Evolutionary conservation across 192 early-diverging fungal genomes (phyloP).

Genomic region (Backusella mclennaniae): DNA sequence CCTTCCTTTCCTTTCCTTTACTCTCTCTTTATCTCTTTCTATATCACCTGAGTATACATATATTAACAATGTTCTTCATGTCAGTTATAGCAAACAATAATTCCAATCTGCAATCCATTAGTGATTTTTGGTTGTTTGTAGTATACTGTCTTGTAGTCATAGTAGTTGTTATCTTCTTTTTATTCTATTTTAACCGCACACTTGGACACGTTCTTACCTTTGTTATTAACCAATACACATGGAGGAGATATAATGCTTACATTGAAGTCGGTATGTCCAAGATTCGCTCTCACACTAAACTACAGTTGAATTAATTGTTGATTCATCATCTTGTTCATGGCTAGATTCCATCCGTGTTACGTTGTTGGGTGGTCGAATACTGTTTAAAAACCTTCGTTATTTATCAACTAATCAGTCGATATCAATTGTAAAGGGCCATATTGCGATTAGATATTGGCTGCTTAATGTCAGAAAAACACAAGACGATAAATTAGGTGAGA

Average conservation of each 20-base stretch:
- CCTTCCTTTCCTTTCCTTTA: neutral
- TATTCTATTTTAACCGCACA: constrained; percentile 71
- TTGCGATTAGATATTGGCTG: constrained; percentile 75
- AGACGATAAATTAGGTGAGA: constrained; percentile 26
- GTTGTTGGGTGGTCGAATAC: constrained; percentile 67
- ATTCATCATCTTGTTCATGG: neutral
- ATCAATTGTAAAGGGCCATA: constrained; percentile 66
- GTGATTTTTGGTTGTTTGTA: constrained; percentile 60
- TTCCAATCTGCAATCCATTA: constrained; percentile 15
- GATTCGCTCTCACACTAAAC: neutral
- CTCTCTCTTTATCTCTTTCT: neutral
- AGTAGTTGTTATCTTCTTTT: constrained; percentile 66
- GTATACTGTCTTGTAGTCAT: constrained; percentile 67
- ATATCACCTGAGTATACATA: neutral
- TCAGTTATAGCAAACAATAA: neutral
- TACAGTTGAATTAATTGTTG: neutral
- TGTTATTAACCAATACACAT: constrained; percentile 63
- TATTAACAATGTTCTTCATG: neutral
- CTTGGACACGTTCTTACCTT: constrained; percentile 60
- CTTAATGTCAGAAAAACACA: constrained; percentile 48
- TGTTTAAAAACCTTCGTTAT: constrained; percentile 78
- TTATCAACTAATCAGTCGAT: constrained; percentile 69
- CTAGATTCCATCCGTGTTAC: constrained; percentile 70
- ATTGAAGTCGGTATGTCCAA: constrained; percentile 65
- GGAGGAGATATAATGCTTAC: constrained; percentile 63